phyloP scores from a whole-genome alignment of 2,329 filamentous ascomycete species.

The Zymoseptoria brevis region DNA sequence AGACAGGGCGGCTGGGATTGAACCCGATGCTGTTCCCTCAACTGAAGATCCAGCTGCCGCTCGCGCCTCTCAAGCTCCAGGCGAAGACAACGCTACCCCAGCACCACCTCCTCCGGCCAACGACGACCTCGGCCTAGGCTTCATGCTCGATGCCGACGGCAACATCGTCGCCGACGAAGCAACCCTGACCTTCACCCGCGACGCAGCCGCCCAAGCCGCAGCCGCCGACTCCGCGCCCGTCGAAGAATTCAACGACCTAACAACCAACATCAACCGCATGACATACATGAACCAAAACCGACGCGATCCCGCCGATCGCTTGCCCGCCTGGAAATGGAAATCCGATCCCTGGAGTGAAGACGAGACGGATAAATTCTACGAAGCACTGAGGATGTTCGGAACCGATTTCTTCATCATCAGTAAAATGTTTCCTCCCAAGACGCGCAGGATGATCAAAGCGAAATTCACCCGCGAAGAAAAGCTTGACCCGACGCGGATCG shows the following conservation, averaged over 20 bases:
- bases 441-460: conserved; percentile 66
- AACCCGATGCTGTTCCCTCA: conserved; percentile 10
- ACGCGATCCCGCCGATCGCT: conserved; percentile 39
- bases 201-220: conserved; percentile 50
- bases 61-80: conserved; percentile 9
- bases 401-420: conserved; percentile 77
- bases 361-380: conserved; percentile 68
- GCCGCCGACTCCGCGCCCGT: conserved; percentile 30
- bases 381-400: conserved; percentile 65
- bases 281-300: conserved; percentile 58
- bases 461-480: conserved; percentile 78
- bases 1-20: not conserved
- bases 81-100: conserved; percentile 6
- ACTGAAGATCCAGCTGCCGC: conserved; percentile 17
- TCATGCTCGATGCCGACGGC: conserved; percentile 58
- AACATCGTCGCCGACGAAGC: conserved; percentile 63
- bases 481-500: conserved; percentile 55
- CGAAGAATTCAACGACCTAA: conserved; percentile 72
- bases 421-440: conserved; percentile 65
- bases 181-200: conserved; percentile 60
- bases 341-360: conserved; percentile 62
- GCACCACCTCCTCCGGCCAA: not conserved
- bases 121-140: conserved; percentile 19
- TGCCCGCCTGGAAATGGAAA: conserved; percentile 38
- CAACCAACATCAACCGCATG: conserved; percentile 58